Evolutionary conservation across 768 basidiomycete genomes (phyloP).

Genomic region (Pilatotrama ljubarskyi): DNA sequence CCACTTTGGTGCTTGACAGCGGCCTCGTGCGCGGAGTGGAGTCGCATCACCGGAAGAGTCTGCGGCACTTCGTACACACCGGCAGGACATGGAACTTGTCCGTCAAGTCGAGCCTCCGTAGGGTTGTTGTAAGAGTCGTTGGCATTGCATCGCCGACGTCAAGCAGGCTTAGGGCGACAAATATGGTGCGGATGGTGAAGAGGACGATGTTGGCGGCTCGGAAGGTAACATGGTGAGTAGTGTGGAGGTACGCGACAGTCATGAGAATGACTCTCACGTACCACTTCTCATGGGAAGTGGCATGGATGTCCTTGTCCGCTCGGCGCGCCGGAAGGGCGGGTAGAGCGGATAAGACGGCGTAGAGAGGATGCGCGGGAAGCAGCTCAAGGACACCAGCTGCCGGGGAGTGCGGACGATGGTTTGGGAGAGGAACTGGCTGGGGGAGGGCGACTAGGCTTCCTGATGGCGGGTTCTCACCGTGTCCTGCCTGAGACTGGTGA

Average conservation of each 20-base stretch:
- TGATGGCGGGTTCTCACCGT: too few relatives aligned
- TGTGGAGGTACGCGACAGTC: conserved; percentile 1
- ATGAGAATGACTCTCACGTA: not conserved
- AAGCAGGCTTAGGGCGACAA: not conserved
- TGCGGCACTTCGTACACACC: conserved; percentile 1
- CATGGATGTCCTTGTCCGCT: not conserved
- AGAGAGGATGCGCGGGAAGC: too few relatives aligned
- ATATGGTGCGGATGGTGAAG: not conserved
- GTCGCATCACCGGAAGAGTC: not conserved
- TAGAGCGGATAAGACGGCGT: not conserved
- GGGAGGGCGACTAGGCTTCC: too few relatives aligned
- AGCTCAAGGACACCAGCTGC: too few relatives aligned
- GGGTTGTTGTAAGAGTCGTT: not conserved
- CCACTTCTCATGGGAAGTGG: not conserved
- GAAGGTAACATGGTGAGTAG: conserved; percentile 3
- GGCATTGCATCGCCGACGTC: not conserved
- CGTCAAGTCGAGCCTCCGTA: not conserved
- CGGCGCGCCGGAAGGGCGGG: not conserved
- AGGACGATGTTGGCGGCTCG: conserved; percentile 2
- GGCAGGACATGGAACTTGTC: not conserved
- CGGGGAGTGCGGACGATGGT: too few relatives aligned
- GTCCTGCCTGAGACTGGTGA: too few relatives aligned
- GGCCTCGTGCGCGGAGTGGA: too few relatives aligned
- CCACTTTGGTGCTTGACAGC: too few relatives aligned
- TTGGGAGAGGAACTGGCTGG: too few relatives aligned